Base-by-base conservation (phyloP, 352 stramenopile species). In the Phytophthora ramorum region DNA sequence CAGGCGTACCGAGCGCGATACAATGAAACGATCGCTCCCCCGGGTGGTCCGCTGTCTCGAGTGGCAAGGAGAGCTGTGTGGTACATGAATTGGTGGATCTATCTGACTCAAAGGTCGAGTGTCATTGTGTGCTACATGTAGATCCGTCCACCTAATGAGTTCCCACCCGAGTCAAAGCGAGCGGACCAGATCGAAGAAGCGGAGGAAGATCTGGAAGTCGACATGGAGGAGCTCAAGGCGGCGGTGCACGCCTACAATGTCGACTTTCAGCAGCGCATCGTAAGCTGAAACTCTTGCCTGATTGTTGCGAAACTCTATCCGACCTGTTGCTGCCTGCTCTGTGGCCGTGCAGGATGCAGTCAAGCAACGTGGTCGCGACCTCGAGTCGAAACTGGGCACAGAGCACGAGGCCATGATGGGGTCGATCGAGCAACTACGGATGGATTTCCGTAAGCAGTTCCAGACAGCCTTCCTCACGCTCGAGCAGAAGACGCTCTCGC, bases 191-290 rank as follows among this genome's bases (percentile, higher is more conserved):
- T 94, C 30, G 86, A 92, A 44, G 71, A 85, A 58, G 86, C 78
- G 0, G 87, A 97, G 49, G 75, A 83, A 43, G 76, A 93, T 14
- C 69, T 96, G 7, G 85, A 91, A 40, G 55, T 87, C 13, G 84
- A 96, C 61, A 93, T 97, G 82, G 74, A 90, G 38, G 85, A 91
- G 64, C 76, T 97, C 50, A 80, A 97, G 72, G 69, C 71, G 5
- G 82, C 83, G 1, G 90, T 93, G 30, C 82, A 92, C 62, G 76
- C 80, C 17, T 90, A 92, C 71, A 97, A 97, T 58, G 63, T 92
- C 28, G 85, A 95, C 53, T 92, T 97, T 51, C 80, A 96, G 51
- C 70, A 72, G 12, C 86, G 89, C 10, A 85, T 97, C 28, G 83
- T 93, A 78, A 20, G 82, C 12, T 16, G n/a, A 24, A 28, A 10